Evolutionary conservation across 805 yeast genomes (phyloP).

Genomic region (Maudiozyma turicensis): DNA sequence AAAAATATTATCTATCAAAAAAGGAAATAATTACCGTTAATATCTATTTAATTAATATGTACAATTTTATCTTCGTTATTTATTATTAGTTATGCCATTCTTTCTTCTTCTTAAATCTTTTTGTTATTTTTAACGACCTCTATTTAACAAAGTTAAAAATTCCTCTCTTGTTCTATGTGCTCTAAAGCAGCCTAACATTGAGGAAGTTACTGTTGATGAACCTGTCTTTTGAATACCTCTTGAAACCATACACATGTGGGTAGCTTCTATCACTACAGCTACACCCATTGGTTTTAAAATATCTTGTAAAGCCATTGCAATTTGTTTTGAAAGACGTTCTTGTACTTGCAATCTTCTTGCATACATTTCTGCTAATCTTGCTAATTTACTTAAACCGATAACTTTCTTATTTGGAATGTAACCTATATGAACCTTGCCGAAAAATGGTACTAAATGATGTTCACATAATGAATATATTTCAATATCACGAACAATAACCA

Average conservation of each 20-base stretch:
- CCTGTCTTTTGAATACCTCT: slow-evolving; percentile 96
- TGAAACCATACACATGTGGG: slow-evolving; percentile 99
- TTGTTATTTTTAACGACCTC: slow-evolving; percentile 23
- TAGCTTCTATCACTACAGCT: slow-evolving; percentile 95
- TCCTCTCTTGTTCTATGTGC: slow-evolving; percentile 96
- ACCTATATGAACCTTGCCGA: slow-evolving; percentile 96
- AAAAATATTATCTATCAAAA: no score
- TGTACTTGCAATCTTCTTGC: slow-evolving; percentile 95
- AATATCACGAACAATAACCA: slow-evolving; percentile 95
- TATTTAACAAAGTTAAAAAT: slow-evolving; percentile 70
- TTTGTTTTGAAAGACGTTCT: slow-evolving; percentile 92
- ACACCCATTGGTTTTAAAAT: slow-evolving; percentile 92
- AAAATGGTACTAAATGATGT: slow-evolving; percentile 95
- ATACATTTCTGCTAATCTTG: slow-evolving; percentile 95
- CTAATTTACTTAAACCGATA: slow-evolving; percentile 84
- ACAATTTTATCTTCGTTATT: background rate
- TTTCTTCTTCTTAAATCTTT: background rate
- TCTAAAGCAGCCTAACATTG: slow-evolving; percentile 95
- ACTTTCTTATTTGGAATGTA: slow-evolving; percentile 93
- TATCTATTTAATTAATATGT: no score
- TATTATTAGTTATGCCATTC: background rate
- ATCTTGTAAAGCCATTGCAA: slow-evolving; percentile 90
- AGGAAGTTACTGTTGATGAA: slow-evolving; percentile 84
- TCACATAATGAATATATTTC: slow-evolving; percentile 90
- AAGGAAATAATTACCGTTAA: background rate